Conservation (phyloP, 371 early-diverging fungal genomes). For the Mortierella polycephala region DNA sequence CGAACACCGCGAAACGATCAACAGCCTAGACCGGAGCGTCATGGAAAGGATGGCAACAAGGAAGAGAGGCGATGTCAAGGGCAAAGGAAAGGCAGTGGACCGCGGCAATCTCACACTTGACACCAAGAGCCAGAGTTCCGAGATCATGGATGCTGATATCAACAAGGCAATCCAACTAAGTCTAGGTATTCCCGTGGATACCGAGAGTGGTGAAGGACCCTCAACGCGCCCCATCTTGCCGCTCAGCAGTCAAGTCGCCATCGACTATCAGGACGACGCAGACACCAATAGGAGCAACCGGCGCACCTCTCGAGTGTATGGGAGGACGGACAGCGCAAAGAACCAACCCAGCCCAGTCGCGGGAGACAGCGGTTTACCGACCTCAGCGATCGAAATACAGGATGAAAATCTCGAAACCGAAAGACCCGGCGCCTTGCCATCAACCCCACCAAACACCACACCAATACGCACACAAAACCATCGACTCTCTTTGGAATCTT, state of each 20-base stretch:
- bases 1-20: not conserved
- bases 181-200: too few relatives aligned
- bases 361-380: not conserved
- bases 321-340: not conserved
- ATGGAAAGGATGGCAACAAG: constrained; percentile 13
- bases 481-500: not conserved
- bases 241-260: too few relatives aligned
- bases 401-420: too few relatives aligned
- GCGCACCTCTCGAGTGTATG: constrained; percentile 18
- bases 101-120: not conserved
- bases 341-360: too few relatives aligned
- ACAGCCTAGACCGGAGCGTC: constrained; percentile 3
- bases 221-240: too few relatives aligned
- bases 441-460: constrained; percentile 9
- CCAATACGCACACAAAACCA: not conserved
- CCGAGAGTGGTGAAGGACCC: too few relatives aligned
- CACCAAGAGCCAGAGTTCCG: not conserved
- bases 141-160: not conserved
- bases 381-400: not conserved
- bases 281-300: not conserved
- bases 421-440: not conserved
- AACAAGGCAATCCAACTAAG: not conserved
- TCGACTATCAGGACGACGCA: not conserved
- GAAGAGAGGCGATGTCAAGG: constrained; percentile 23
- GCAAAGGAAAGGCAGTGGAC: constrained; percentile 22